Base-by-base conservation (phyloP, 208 protist species). In the Naegleria gruberi region DNA sequence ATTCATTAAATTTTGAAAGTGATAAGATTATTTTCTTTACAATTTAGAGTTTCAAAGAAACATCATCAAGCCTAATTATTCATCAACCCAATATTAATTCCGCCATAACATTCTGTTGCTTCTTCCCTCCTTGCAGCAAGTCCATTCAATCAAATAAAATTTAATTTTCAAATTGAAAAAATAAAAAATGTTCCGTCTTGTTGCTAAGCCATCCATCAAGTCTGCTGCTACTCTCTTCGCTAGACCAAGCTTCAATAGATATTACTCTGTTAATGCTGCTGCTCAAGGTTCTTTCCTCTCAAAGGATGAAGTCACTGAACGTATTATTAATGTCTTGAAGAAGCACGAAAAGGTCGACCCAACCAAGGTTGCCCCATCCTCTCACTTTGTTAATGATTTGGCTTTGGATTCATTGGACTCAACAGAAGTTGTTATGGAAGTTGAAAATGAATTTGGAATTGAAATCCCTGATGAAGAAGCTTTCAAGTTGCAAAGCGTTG, bases 341-440 rank as follows among this genome's bases (percentile, higher is more conserved):
- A 98, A 98, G 89, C 98, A 98, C 87, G 96, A 99, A 90, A 99
- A 99, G 92, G 96, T 98, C 17, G 94, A 96, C 85, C 95, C 96
- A 17, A 96, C 93, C 41, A 97, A 96, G 90, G 97, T 99, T 42
- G 96, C 93, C 0, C 94, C 96, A 46, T 94, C 96, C 73, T 96
- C 96, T 26, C 96, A 98, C 91, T 99, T 99, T 90, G 94, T 97
- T 42, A 98, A 98, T 91, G 97, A 99, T 91, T 93, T 99, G 44
- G 97, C 96, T 77, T 94, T 99, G 41, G 98, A 98, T 91, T 98
- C 96, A 37, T 92, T 99, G 46, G 97, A 99, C 87, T 94, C 97
- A 93, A 97, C 98, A 43, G 97, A 99, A 92, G 95, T 99, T 30
- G 96, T 98, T 7, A 97, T 98, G 77, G 96, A 96, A 34, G 94